A percentile compares a stretch with the other conserved stretches of the same genome.
Conservation (phyloP, 148 eudicot species). For the Rhododendron molle region DNA sequence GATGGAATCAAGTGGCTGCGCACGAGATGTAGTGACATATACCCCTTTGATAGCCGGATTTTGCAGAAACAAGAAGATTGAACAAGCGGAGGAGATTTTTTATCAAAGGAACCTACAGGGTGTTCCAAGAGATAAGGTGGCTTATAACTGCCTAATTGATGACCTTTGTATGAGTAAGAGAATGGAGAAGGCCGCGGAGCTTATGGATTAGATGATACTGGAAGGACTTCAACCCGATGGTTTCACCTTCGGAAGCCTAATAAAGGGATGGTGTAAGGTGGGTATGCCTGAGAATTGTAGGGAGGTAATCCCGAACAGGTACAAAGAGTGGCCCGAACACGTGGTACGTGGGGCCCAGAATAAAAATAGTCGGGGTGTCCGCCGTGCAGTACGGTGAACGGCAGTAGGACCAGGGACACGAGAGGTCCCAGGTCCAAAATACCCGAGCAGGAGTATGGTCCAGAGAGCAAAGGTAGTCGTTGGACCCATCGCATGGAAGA, state of each 20-base stretch:
- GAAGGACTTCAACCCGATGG: constrained; percentile 85
- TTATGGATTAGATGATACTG: constrained; percentile 90
- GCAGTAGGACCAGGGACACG: no score
- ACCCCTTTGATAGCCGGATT: constrained; percentile 76
- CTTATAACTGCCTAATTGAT: constrained; percentile 81
- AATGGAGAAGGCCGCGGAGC: constrained; percentile 70
- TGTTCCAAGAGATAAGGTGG: constrained; percentile 61
- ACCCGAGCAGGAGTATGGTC: no score
- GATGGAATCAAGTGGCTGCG: constrained; percentile 84
- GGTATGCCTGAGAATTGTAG: constrained; percentile 70
- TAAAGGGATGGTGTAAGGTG: constrained; percentile 80
- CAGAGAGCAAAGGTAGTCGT: no score
- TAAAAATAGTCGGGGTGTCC: no score
- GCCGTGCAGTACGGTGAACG: no score
- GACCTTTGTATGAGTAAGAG: constrained; percentile 70
- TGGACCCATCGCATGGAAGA: no score
- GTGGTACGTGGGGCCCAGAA: no score
- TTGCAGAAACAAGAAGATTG: constrained; percentile 72
- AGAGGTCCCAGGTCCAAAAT: no score
- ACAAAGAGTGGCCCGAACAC: no score
- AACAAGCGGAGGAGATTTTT: constrained; percentile 88
- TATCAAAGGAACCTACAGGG: constrained; percentile 92
- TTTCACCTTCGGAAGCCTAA: constrained; percentile 80
- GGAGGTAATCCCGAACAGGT: no score
- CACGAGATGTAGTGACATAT: constrained; percentile 59